Conservation (phyloP, 345 rosid species). For the Eucalyptus melliodora region DNA sequence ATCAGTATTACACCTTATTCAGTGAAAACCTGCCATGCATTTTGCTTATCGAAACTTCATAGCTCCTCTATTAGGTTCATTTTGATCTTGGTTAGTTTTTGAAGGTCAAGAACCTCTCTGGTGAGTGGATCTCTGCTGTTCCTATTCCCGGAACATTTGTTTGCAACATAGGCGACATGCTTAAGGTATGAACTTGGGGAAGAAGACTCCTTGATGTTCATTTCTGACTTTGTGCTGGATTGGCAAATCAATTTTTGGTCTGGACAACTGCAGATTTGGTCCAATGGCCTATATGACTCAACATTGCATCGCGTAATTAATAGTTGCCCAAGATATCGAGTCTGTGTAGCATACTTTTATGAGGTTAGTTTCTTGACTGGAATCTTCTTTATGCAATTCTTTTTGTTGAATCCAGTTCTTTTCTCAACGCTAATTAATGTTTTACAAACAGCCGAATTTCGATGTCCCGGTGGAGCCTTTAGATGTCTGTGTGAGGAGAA, state of each 20-base stretch:
- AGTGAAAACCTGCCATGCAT: not conserved
- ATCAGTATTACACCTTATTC: not conserved
- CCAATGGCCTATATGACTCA: slow-evolving; percentile 80
- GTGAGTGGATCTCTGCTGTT: slow-evolving; percentile 87
- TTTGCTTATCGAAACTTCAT: not conserved
- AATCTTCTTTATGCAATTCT: not conserved
- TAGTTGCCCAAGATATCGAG: slow-evolving; percentile 44
- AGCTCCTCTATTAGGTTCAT: not conserved
- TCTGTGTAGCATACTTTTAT: slow-evolving; percentile 62
- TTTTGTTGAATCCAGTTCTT: not conserved
- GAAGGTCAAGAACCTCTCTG: slow-evolving; percentile 69
- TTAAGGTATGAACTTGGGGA: slow-evolving; percentile 39
- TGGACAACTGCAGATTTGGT: slow-evolving; percentile 38
- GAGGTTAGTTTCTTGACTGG: slow-evolving; percentile 36
- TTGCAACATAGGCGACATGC: slow-evolving; percentile 96
- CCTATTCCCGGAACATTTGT: slow-evolving; percentile 77
- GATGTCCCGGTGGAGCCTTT: slow-evolving; percentile 70
- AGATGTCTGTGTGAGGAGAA: slow-evolving; percentile 40
- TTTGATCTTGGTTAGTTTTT: not conserved
- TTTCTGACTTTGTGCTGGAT: not conserved
- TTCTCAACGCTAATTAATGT: not conserved
- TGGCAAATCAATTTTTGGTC: not conserved
- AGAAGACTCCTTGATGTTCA: not conserved
- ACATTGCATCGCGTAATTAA: slow-evolving; percentile 77
- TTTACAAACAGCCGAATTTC: slow-evolving; percentile 42